Evolutionary conservation across 805 yeast species (phyloP), one percentile per base, ranked within the genome.

Genomic region (Ogataea philodendri): DNA sequence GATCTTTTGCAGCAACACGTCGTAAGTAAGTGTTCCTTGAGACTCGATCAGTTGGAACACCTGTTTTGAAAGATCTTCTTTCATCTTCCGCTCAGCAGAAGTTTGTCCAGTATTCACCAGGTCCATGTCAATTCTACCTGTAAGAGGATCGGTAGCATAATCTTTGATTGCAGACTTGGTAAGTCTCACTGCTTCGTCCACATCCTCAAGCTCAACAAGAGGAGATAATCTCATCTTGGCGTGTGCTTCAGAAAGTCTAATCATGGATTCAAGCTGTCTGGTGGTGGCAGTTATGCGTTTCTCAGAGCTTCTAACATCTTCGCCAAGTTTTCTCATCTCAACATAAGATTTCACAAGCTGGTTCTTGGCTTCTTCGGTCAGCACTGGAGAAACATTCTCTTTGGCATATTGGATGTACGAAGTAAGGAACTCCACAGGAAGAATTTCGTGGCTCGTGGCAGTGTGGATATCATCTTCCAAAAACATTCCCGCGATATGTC

Each of bases 51-150:
- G 62, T 17, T 64, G 62, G 42, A 80, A 49, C 4, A 88, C 66
- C 44, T 76, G 84, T 40, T 77, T 74, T 9, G 76, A 69, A 45
- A 85, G 66, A 54, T 84, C 95, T 46, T 82, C 86, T 49, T 78
- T 81, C 57, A 81, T 59, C 50, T 78, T 73, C 60, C 96, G 72
- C 59, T 89, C 95, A 3, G 90, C 85, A 2, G 85, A 72, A 0
- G 96, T 84, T 30, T 89, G 88, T 30, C 97, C 98, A 0, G 97
- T 93, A 64, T 90, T 97, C 18, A 93, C 89, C 57, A 93, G 69
- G 59, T 88, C 96, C 96, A 93, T 88, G 58, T 93, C 98, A 48
- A 93, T 93, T 52, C 93, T 76, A 19, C 99, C 99, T 0, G 98
- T 90, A 22, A 81, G 69, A 15, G 98, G 98, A 65, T 93, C 99